These are phyloP conservation scores for Brassica juncea DNA, from an alignment of 345 rosid species.

Conservation along the genomic window DNA sequence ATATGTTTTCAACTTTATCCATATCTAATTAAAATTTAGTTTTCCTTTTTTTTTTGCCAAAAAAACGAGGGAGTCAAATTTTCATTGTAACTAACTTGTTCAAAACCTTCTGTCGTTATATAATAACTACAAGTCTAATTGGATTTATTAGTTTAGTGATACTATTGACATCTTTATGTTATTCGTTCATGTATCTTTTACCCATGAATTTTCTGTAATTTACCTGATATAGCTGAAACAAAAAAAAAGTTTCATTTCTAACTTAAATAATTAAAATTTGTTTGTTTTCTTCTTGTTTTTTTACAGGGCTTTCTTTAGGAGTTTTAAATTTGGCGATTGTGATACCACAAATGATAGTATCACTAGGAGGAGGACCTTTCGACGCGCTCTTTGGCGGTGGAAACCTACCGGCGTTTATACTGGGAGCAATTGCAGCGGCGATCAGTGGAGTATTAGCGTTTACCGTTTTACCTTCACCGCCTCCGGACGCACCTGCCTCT, in stretches of 20 bases:
- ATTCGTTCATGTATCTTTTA: background rate
- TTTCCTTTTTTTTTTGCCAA: background rate
- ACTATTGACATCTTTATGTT: background rate
- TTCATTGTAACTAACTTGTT: background rate
- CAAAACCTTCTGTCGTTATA: background rate
- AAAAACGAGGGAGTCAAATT: background rate
- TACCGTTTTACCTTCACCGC: conserved; percentile 38
- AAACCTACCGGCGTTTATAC: conserved; percentile 20
- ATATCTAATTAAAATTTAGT: background rate
- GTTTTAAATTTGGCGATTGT: conserved; percentile 79
- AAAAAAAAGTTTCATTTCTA: background rate
- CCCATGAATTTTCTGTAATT: background rate
- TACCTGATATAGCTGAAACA: background rate
- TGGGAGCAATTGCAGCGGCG: conserved; percentile 29
- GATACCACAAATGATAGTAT: conserved; percentile 57
- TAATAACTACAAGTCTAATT: background rate
- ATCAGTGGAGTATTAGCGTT: conserved; percentile 33
- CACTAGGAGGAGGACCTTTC: conserved; percentile 18
- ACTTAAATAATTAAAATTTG: background rate
- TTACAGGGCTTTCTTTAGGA: conserved; percentile 76
- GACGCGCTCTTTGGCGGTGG: conserved; percentile 21
- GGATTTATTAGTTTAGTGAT: background rate
- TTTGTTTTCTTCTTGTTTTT: background rate
- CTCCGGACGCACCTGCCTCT: conserved; percentile 20
- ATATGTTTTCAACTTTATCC: conserved; percentile 8